Evolutionary conservation across 306 rosid genomes (phyloP).

Genomic region (Lathyrus aphaca): DNA sequence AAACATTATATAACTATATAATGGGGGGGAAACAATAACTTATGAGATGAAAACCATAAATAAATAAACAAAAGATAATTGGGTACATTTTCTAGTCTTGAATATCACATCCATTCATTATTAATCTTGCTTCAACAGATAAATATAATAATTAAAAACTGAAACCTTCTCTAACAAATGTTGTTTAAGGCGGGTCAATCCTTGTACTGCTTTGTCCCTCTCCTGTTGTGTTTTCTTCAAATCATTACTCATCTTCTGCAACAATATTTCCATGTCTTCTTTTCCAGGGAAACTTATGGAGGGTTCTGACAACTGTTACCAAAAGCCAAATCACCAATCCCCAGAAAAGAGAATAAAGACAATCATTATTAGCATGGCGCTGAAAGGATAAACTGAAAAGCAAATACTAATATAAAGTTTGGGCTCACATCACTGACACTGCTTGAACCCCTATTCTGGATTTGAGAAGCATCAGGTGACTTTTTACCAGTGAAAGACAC

Average conservation of each 20-base stretch:
- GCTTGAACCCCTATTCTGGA: slow-evolving; percentile 49
- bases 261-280: slow-evolving; percentile 78
- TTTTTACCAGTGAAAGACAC: slow-evolving; percentile 39
- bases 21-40: slow-evolving; percentile 1
- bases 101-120: slow-evolving; percentile 20
- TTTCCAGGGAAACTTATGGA: slow-evolving; percentile 65
- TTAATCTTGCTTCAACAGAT: slow-evolving; percentile 16
- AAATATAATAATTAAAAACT: slow-evolving; percentile 12
- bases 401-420: slow-evolving; percentile 18
- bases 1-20: slow-evolving; percentile 5
- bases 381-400: slow-evolving; percentile 11
- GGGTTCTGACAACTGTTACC: slow-evolving; percentile 54
- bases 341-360: slow-evolving; percentile 27
- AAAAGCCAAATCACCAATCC: slow-evolving; percentile 31
- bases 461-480: slow-evolving; percentile 51
- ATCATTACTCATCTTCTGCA: slow-evolving; percentile 66
- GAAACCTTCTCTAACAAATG: slow-evolving; percentile 94
- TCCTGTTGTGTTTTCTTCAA: slow-evolving; percentile 68
- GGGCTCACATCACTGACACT: slow-evolving; percentile 60
- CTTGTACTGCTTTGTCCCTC: slow-evolving; percentile 79
- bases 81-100: slow-evolving; percentile 16
- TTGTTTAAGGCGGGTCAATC: slow-evolving; percentile 91
- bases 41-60: slow-evolving; percentile 11
- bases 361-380: slow-evolving; percentile 22
- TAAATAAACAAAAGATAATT: neutral